Conservation (phyloP, 176 grass and related monocot species). For the Avena eriantha region DNA sequence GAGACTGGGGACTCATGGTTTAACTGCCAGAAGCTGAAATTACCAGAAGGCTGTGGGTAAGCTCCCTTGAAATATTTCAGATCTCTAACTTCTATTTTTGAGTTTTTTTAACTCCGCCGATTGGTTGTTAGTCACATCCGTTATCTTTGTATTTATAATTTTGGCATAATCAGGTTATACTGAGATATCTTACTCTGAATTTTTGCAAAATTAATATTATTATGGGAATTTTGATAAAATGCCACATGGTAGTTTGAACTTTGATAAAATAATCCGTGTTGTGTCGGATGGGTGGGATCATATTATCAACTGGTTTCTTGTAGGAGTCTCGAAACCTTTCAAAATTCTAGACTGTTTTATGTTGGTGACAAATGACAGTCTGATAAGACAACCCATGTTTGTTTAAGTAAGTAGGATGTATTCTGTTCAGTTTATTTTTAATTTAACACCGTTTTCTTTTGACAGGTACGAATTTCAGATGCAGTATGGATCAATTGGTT, state of each 20-base stretch:
- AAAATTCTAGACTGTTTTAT: neutral
- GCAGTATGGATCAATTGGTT: slow-evolving; percentile 68
- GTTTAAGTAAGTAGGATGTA: neutral
- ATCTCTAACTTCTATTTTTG: neutral
- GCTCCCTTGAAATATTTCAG: slow-evolving; percentile 18
- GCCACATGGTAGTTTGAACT: neutral
- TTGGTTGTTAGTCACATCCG: neutral
- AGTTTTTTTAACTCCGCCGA: neutral
- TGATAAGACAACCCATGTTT: neutral
- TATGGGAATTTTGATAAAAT: neutral
- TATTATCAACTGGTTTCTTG: neutral
- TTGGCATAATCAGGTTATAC: neutral
- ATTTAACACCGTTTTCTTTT: neutral
- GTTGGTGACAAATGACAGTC: neutral
- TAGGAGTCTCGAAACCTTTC: neutral
- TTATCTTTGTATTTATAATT: neutral
- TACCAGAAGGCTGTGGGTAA: slow-evolving; percentile 68
- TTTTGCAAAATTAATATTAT: neutral
- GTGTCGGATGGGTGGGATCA: neutral
- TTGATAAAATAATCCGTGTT: neutral
- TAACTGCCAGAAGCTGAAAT: slow-evolving; percentile 65
- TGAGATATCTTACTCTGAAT: slow-evolving; percentile 18
- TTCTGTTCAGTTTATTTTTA: neutral
- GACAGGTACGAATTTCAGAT: slow-evolving; percentile 68
- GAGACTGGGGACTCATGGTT: slow-evolving; percentile 77